Conservation (phyloP, 306 rosid species). For the Chamaecrista fasciculata region DNA sequence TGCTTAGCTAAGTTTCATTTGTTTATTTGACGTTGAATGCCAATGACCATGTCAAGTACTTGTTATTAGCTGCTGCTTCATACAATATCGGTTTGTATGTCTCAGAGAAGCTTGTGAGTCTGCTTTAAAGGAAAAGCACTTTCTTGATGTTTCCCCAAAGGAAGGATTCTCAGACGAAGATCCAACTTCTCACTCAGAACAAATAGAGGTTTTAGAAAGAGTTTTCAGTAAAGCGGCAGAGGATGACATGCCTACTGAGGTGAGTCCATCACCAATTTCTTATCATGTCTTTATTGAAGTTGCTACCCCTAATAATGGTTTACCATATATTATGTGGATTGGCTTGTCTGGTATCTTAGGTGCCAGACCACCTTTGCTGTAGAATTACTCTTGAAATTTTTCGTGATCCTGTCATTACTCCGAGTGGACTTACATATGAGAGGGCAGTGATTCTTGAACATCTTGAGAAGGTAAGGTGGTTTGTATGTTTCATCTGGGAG, state of each 20-base stretch:
- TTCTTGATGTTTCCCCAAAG: slow-evolving; percentile 27
- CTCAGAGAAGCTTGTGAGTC: slow-evolving; percentile 46
- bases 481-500: slow-evolving; percentile 12
- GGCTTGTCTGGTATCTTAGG: slow-evolving; percentile 39
- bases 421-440: slow-evolving; percentile 87
- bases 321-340: neutral
- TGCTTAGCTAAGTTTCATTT: neutral
- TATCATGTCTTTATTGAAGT: neutral
- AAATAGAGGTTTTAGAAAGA: slow-evolving; percentile 48
- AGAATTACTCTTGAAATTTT: slow-evolving; percentile 80
- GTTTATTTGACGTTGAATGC: slow-evolving; percentile 1
- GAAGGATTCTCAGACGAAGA: slow-evolving; percentile 73
- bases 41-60: neutral
- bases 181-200: slow-evolving; percentile 37
- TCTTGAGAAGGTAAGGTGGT: slow-evolving; percentile 64
- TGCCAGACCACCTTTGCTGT: slow-evolving; percentile 90
- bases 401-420: slow-evolving; percentile 95
- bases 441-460: slow-evolving; percentile 87
- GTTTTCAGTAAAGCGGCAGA: slow-evolving; percentile 65
- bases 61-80: slow-evolving; percentile 4
- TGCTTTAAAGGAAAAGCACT: slow-evolving; percentile 42
- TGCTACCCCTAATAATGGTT: neutral
- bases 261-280: slow-evolving; percentile 20
- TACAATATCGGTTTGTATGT: slow-evolving; percentile 8
- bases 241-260: slow-evolving; percentile 67